Conservation (phyloP, 1,284 basidiomycete genomes). For the Fomitopsis pinicola region DNA sequence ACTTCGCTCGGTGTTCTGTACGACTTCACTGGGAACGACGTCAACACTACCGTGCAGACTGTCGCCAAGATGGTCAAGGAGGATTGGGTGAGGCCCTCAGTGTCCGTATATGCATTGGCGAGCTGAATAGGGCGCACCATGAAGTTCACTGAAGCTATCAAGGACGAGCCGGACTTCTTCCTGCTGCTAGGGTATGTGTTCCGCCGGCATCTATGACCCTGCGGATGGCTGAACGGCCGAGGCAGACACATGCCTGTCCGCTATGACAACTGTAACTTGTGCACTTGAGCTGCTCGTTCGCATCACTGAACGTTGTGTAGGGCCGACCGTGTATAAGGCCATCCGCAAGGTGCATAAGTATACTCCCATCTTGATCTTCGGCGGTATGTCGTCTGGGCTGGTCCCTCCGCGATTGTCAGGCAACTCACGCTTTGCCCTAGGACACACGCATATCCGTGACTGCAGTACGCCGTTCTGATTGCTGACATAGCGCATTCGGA, state of each 20-base stretch:
- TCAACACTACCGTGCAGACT: conserved; percentile 70
- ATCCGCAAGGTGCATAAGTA: conserved; percentile 67
- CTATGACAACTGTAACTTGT: conserved; percentile 50
- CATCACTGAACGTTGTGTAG: conserved; percentile 29
- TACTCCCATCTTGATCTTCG: conserved; percentile 79
- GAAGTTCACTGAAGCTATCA: conserved; percentile 74
- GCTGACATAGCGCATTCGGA: background rate
- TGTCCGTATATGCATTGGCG: background rate
- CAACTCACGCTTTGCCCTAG: conserved; percentile 23
- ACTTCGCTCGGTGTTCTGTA: conserved; percentile 82
- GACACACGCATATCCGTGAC: conserved; percentile 77
- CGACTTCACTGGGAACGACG: conserved; percentile 63
- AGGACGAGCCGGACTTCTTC: conserved; percentile 81
- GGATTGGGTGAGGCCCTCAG: conserved; percentile 45
- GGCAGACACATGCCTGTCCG: conserved; percentile 67
- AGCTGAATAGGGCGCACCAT: background rate
- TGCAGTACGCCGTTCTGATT: conserved; percentile 38
- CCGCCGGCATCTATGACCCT: background rate
- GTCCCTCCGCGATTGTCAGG: no score
- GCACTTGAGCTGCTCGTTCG: background rate
- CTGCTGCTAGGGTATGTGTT: conserved; percentile 56
- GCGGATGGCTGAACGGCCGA: background rate
- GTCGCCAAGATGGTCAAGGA: conserved; percentile 76
- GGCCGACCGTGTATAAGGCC: conserved; percentile 69
- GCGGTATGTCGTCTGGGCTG: conserved; percentile 37